Percentiles rank a stretch among this genome's conserved stretches.
Conservation (phyloP, 1,139 yeast species). For the Pneumocystis oryctolagi region DNA sequence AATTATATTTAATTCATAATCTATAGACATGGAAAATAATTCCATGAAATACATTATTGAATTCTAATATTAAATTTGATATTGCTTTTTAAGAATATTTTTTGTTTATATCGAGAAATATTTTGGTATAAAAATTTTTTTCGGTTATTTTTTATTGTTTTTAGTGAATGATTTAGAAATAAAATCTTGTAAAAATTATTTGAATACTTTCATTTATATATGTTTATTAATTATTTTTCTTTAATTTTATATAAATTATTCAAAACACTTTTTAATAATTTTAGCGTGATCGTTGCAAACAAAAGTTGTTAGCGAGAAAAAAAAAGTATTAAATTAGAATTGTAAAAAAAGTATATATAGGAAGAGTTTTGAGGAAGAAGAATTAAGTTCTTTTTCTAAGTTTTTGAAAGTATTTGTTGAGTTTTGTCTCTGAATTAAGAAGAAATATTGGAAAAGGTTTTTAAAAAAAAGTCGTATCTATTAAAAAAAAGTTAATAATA, state of each 20-base stretch:
- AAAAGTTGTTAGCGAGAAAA: not conserved
- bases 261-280: not conserved
- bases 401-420: not conserved
- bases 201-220: not conserved
- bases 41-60: too few species aligned
- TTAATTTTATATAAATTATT: not conserved
- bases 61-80: too few species aligned
- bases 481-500: not conserved
- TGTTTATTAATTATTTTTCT: not conserved
- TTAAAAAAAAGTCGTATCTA: not conserved
- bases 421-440: not conserved
- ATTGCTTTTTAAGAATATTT: not conserved
- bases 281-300: not conserved
- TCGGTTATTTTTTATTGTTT: not conserved
- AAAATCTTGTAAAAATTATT: not conserved
- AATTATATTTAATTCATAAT: too few species aligned
- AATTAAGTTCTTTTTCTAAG: not conserved
- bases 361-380: not conserved
- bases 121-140: too few species aligned
- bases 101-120: not conserved
- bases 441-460: not conserved
- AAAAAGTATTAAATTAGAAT: not conserved
- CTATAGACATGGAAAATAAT: too few species aligned
- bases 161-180: not conserved
- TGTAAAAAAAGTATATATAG: not conserved